phyloP scores from a whole-genome alignment of 2,329 filamentous ascomycete species.

The Fusarium paranaense region DNA sequence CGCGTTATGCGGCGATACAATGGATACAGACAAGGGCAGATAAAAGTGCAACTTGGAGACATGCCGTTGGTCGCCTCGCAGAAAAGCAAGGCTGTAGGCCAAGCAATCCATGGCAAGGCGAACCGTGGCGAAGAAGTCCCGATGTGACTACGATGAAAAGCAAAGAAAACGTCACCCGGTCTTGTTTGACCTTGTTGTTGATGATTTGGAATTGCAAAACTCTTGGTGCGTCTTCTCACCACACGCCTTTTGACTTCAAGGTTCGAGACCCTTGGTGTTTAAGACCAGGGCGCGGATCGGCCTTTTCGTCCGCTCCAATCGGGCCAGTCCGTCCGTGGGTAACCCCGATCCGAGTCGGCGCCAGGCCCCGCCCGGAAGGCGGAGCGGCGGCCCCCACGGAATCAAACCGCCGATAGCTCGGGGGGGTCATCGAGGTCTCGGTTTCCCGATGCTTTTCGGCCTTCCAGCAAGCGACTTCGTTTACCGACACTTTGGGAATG shows the following conservation, averaged over 20 bases:
- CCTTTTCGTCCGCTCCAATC: conserved; percentile 15
- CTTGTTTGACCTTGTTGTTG: background rate
- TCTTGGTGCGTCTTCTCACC: background rate
- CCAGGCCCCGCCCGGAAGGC: background rate
- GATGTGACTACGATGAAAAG: background rate
- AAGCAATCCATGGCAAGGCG: background rate
- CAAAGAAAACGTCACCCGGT: background rate
- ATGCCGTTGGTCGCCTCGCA: background rate
- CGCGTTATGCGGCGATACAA: background rate
- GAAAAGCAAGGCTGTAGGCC: conserved; percentile 1
- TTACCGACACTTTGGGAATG: conserved; percentile 6
- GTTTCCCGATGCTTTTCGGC: conserved; percentile 1
- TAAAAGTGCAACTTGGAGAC: background rate
- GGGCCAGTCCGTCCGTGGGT: conserved; percentile 14
- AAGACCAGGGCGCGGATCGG: conserved; percentile 19
- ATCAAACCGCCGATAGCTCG: background rate
- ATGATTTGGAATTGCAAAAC: background rate
- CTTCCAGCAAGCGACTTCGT: background rate
- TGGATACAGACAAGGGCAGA: background rate
- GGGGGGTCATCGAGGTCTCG: conserved; percentile 9
- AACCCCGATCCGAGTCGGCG: background rate
- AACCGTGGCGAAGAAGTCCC: background rate
- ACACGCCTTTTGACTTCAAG: background rate
- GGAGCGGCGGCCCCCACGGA: conserved; percentile 6
- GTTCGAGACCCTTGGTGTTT: background rate